Conservation (phyloP, 2,329 filamentous ascomycete genomes). For the Fusarium oligoseptatum region DNA sequence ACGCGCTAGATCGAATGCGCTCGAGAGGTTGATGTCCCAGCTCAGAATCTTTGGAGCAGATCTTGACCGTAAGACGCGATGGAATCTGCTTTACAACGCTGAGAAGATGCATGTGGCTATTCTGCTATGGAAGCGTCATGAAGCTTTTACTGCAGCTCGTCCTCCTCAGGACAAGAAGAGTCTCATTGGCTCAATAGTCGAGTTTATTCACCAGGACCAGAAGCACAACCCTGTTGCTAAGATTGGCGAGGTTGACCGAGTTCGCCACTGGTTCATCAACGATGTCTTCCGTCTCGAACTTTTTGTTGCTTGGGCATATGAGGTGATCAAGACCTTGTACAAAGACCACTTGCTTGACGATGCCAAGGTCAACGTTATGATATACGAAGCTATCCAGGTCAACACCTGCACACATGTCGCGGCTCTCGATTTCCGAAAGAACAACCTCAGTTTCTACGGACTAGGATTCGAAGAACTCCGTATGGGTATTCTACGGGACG, state of each 20-base stretch:
- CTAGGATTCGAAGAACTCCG: constrained; percentile 75
- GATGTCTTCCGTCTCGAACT: constrained; percentile 80
- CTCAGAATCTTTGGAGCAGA: constrained; percentile 75
- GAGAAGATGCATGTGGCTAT: constrained; percentile 89
- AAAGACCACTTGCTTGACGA: constrained; percentile 71
- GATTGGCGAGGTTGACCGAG: constrained; percentile 79
- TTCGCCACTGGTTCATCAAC: constrained; percentile 89
- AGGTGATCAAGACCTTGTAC: constrained; percentile 80
- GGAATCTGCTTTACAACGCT: constrained; percentile 87
- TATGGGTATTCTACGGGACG: constrained; percentile 72
- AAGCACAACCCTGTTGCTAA: constrained; percentile 76
- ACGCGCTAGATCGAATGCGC: constrained; percentile 76
- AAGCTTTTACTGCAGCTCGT: constrained; percentile 73
- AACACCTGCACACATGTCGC: constrained; percentile 68
- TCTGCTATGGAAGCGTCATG: constrained; percentile 84
- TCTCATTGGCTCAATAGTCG: constrained; percentile 80
- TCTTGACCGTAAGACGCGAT: constrained; percentile 77
- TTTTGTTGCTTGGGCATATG: constrained; percentile 83
- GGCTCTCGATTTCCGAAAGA: constrained; percentile 80
- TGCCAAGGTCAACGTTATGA: constrained; percentile 65
- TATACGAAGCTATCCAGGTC: constrained; percentile 76
- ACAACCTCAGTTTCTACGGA: constrained; percentile 79
- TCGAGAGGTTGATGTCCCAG: constrained; percentile 81
- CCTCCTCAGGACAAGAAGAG: constrained; percentile 74
- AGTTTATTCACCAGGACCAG: constrained; percentile 80